These are phyloP conservation scores for Neopestalotiopsis rosae DNA, from an alignment of 2,329 filamentous ascomycete species.

Conservation along the genomic window DNA sequence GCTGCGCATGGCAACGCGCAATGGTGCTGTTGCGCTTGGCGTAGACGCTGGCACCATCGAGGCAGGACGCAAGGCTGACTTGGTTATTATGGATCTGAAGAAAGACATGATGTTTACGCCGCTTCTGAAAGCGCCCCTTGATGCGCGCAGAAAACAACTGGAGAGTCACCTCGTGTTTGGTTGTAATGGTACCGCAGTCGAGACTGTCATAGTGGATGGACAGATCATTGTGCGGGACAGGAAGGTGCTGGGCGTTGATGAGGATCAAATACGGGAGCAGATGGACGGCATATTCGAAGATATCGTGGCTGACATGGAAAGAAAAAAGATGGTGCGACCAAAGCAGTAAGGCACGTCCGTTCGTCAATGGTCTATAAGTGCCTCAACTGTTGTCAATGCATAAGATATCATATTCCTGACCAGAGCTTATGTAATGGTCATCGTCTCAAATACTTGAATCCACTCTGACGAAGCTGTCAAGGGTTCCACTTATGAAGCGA, in stretches of 20 bases:
- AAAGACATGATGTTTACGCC: slow-evolving; percentile 33
- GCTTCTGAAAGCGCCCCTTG: slow-evolving; percentile 23
- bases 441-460: too few relatives aligned
- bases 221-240: slow-evolving; percentile 26
- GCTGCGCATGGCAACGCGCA: slow-evolving; percentile 30
- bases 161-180: slow-evolving; percentile 32
- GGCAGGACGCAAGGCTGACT: slow-evolving; percentile 29
- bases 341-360: too few relatives aligned
- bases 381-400: too few relatives aligned
- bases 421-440: too few relatives aligned
- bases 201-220: slow-evolving; percentile 31
- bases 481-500: too few relatives aligned
- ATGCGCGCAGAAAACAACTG: slow-evolving; percentile 22
- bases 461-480: too few relatives aligned
- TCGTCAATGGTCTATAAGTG: too few relatives aligned
- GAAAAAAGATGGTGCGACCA: slow-evolving; percentile 10
- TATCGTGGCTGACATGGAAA: slow-evolving; percentile 23
- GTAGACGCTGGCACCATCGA: slow-evolving; percentile 28
- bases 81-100: slow-evolving; percentile 31
- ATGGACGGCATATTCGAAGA: slow-evolving; percentile 26
- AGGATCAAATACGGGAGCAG: slow-evolving; percentile 26
- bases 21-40: slow-evolving; percentile 28
- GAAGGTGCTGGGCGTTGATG: slow-evolving; percentile 30
- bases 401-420: too few relatives aligned
- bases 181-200: slow-evolving; percentile 30